Evolutionary conservation across 139 green algal genomes (phyloP).

Genomic region (Coelastrella sp.): DNA sequence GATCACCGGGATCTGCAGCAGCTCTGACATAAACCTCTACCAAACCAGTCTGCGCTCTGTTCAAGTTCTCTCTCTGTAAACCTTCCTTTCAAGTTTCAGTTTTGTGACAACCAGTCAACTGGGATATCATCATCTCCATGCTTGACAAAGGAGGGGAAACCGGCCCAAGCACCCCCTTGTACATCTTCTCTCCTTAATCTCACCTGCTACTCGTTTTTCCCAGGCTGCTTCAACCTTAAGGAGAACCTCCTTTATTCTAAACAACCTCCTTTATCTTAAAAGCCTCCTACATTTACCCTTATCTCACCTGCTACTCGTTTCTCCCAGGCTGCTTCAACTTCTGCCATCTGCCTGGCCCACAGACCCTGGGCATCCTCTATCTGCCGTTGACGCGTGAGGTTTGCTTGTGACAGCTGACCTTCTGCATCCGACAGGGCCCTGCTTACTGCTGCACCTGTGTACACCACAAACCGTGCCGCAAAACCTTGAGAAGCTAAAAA

Average conservation of each 20-base stretch:
- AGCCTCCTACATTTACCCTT: not conserved
- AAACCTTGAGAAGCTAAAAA: no score
- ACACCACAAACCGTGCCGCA: not conserved
- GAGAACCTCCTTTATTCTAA: not conserved
- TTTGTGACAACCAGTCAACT: no score
- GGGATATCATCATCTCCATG: no score
- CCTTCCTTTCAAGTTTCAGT: no score
- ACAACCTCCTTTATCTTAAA: not conserved
- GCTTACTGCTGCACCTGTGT: not conserved
- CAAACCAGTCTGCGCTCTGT: no score
- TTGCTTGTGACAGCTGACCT: constrained; percentile 29
- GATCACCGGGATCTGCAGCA: no score
- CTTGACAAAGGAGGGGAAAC: not conserved
- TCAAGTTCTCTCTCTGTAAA: no score
- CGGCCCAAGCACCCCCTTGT: not conserved
- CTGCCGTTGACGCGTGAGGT: not conserved
- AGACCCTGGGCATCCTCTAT: not conserved
- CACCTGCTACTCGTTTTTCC: constrained; percentile 48
- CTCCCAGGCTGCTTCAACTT: constrained; percentile 60
- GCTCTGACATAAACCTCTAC: no score
- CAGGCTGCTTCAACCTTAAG: constrained; percentile 53
- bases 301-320: constrained; percentile 42
- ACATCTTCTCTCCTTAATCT: not conserved
- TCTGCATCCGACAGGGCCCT: constrained; percentile 26
- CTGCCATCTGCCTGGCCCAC: constrained; percentile 36